Percentiles rank a stretch among this genome's conserved stretches.
These are phyloP conservation scores for Cyphellophora attinorum DNA, from an alignment of 2,329 filamentous ascomycete genomes.

Conservation along the genomic window DNA sequence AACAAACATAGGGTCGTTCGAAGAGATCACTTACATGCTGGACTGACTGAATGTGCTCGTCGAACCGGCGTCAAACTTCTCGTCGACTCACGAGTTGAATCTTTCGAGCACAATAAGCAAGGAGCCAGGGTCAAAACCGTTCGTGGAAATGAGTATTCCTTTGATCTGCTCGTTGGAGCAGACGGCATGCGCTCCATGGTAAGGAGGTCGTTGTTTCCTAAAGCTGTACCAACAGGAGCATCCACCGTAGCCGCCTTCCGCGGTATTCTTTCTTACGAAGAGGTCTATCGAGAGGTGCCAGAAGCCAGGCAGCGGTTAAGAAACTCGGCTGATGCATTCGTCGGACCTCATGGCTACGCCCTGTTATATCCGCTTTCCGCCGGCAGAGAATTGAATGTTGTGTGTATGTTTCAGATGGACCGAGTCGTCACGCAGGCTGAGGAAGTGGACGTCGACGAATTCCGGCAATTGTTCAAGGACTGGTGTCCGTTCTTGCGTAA, in stretches of 20 bases:
- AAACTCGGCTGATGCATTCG: slow-evolving; percentile 14
- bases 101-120: slow-evolving; percentile 19
- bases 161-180: slow-evolving; percentile 32
- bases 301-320: slow-evolving; percentile 12
- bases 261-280: slow-evolving; percentile 33
- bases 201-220: slow-evolving; percentile 30
- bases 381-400: slow-evolving; percentile 15
- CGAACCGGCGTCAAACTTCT: slow-evolving; percentile 28
- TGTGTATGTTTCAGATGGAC: slow-evolving; percentile 13
- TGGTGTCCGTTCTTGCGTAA: slow-evolving; percentile 11
- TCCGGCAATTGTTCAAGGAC: slow-evolving; percentile 10
- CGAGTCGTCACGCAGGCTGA: slow-evolving; percentile 13
- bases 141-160: slow-evolving; percentile 19
- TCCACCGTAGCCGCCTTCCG: slow-evolving; percentile 38
- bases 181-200: slow-evolving; percentile 33
- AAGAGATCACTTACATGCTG: slow-evolving; percentile 37
- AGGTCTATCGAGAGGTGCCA: slow-evolving; percentile 22
- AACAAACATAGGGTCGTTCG: slow-evolving; percentile 39
- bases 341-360: slow-evolving; percentile 15
- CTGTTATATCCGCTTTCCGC: slow-evolving; percentile 15
- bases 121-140: slow-evolving; percentile 10
- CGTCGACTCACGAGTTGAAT: slow-evolving; percentile 27
- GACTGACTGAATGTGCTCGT: slow-evolving; percentile 30
- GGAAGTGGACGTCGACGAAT: slow-evolving; percentile 11
- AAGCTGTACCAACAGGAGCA: slow-evolving; percentile 29